Evolutionary conservation across 2,329 filamentous ascomycete genomes (phyloP), one percentile per base, ranked within the genome.

Genomic region (Talaromyces rugulosus): DNA sequence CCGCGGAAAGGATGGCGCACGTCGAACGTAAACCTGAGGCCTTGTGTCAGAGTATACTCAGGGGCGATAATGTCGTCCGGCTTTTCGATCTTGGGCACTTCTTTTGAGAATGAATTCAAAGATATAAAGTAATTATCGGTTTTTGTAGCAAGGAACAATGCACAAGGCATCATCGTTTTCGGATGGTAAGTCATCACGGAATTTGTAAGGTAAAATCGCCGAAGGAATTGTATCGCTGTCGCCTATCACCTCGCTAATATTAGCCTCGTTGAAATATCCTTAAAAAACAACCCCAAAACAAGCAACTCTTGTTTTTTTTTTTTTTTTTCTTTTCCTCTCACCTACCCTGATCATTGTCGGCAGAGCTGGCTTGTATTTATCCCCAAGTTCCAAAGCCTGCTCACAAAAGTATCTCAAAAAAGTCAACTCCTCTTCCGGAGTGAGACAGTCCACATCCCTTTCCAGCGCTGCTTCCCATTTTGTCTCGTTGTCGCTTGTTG

Each of bases 121-220:
- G 87, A 85, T 63, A 88, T 86, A 74, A 94, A 93, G 73, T 88
- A 86, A 63, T 91, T 91, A 72, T 99, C 94, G 4, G 92, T 91
- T 78, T 99, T 99, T 70, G 89, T 92, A 9, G 92, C 92, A 66
- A 99, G 90, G 81, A 96, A 98, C 60, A 99, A 84, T 40, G 90
- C 91, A 33, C 92, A 95, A 72, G 93, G 91, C 73, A 96, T 87
- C 67, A 98, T 90, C 65, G 92, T 88, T 65, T 91, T 90, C 0
- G 93, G 94, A 65, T 94, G 91, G 74, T 99, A 98, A 33, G 93
- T 96, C 91, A 98, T 96, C 71, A 93, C 87, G 47, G 91, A 96
- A 78, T 98, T 96, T 71, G 90, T 94, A 42, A 96, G 85, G 80
- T 98, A 99, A 83, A 99, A 98, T 62, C 95, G 90, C 61, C 91